Conservation (phyloP, 129 eudicot genomes). For the Helianthus annuus region DNA sequence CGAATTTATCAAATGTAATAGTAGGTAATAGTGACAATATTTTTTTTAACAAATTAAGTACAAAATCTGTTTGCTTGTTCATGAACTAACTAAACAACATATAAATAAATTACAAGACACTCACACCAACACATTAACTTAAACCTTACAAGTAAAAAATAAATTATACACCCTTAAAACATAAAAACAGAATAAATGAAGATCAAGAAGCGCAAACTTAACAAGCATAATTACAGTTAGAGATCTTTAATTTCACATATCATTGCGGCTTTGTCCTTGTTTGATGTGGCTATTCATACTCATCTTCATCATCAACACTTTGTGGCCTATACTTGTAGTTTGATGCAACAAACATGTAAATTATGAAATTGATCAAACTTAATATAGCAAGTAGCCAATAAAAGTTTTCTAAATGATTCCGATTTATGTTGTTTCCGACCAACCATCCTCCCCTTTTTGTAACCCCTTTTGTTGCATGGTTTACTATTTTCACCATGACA, state of each 20-base stretch:
- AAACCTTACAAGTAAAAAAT: constrained; percentile 5
- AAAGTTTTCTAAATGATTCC: constrained; percentile 57
- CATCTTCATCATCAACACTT: constrained; percentile 12
- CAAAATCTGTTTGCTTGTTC: neutral
- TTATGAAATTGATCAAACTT: constrained; percentile 53
- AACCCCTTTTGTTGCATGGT: constrained; percentile 42
- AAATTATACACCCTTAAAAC: neutral
- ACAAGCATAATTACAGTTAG: neutral
- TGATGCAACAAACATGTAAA: constrained; percentile 54
- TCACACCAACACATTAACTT: constrained; percentile 5
- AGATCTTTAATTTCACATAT: constrained; percentile 13
- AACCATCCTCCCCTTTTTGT: constrained; percentile 63
- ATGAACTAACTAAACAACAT: neutral
- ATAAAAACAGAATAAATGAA: constrained; percentile 7
- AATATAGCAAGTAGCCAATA: constrained; percentile 57
- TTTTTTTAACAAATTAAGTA: neutral
- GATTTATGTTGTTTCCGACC: constrained; percentile 60
- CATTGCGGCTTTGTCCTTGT: constrained; percentile 1
- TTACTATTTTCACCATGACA: constrained; percentile 48
- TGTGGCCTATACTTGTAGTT: constrained; percentile 60
- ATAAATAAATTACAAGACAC: neutral
- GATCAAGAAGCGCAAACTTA: constrained; percentile 6
- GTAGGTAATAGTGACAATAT: neutral
- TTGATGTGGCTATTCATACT: constrained; percentile 15
- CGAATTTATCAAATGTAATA: neutral